A percentile compares a stretch with the other conserved stretches of the same genome.
These are phyloP conservation scores for Trichosporon coremiiforme DNA, from an alignment of 1,284 basidiomycete species.

Conservation along the genomic window DNA sequence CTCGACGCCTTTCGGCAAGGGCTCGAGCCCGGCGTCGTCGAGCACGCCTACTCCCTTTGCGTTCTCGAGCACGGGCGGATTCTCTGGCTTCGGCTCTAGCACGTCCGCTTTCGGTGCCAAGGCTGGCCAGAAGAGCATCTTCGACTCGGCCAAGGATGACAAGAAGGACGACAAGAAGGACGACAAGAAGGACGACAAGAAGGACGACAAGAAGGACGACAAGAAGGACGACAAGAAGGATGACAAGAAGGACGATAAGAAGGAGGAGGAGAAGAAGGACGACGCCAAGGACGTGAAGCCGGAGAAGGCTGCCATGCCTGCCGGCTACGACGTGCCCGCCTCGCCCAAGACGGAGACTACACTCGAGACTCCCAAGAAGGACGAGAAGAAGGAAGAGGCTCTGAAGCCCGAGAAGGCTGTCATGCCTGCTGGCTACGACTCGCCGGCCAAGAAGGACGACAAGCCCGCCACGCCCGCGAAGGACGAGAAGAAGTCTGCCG, in stretches of 20 bases:
- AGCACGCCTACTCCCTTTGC: constrained; percentile 25
- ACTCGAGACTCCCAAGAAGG: not conserved
- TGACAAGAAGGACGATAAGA: constrained; percentile 5
- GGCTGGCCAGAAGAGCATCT: constrained; percentile 9
- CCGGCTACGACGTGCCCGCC: not conserved
- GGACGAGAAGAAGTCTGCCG: not conserved
- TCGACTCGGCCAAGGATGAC: constrained; percentile 10
- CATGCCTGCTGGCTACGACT: not conserved
- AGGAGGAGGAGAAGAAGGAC: constrained; percentile 17
- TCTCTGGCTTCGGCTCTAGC: constrained; percentile 15
- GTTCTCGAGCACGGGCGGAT: constrained; percentile 25
- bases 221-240: constrained; percentile 8
- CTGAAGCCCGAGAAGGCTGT: not conserved
- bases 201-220: constrained; percentile 16
- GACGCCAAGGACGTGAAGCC: not conserved
- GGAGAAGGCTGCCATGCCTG: not conserved
- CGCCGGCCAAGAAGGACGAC: not conserved
- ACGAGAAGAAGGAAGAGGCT: not conserved
- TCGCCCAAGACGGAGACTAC: not conserved
- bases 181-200: not conserved
- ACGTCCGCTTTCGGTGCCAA: constrained; percentile 9
- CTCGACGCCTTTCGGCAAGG: constrained; percentile 29
- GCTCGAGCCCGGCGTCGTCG: constrained; percentile 20
- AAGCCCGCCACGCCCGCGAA: not conserved
- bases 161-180: not conserved